phyloP scores from a whole-genome alignment of 352 stramenopile species.

The Vaucheria bursata region DNA sequence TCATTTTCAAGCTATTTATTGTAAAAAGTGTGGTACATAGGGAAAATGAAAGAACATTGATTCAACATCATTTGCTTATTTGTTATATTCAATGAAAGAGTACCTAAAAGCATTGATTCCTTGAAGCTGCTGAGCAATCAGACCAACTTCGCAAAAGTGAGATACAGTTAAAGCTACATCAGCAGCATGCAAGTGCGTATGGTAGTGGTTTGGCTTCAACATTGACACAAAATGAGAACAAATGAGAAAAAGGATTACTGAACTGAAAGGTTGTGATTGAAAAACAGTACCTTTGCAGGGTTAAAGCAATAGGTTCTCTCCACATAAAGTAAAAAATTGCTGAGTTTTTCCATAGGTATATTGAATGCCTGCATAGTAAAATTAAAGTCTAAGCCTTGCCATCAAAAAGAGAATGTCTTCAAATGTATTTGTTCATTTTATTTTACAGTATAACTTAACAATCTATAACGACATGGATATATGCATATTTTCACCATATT shows the following conservation, averaged over 20 bases:
- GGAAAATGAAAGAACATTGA: too few relatives aligned
- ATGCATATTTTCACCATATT: too few relatives aligned
- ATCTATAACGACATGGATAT: too few relatives aligned
- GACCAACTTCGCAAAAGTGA: constrained; percentile 41
- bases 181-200: constrained; percentile 50
- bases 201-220: constrained; percentile 41
- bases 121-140: constrained; percentile 8
- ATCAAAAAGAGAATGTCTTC: too few relatives aligned
- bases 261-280: background rate
- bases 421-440: too few relatives aligned
- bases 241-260: too few relatives aligned
- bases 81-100: too few relatives aligned
- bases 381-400: background rate
- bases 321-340: constrained; percentile 27
- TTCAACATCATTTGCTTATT: too few relatives aligned
- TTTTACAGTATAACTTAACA: too few relatives aligned
- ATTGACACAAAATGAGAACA: background rate
- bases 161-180: constrained; percentile 48
- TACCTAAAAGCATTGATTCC: constrained; percentile 6
- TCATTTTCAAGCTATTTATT: too few relatives aligned
- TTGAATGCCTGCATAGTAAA: constrained; percentile 4
- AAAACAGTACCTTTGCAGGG: constrained; percentile 5
- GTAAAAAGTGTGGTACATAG: too few relatives aligned
- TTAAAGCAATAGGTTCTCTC: constrained; percentile 44
- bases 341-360: background rate